Conservation (phyloP, 148 eudicot species). For the Rhododendron molle region DNA sequence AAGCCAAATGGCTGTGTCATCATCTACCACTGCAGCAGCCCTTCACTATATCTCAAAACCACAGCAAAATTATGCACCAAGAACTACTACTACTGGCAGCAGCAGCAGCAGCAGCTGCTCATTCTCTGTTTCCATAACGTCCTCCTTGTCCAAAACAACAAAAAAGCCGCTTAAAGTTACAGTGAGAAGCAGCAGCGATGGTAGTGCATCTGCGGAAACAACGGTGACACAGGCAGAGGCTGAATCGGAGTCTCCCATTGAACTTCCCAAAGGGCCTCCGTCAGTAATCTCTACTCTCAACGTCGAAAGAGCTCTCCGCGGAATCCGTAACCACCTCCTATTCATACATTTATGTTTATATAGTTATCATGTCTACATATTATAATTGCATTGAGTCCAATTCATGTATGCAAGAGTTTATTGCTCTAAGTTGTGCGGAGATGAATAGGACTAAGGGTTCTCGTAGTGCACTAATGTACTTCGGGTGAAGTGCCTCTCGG, state of each 20-base stretch:
- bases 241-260: constrained; percentile 24
- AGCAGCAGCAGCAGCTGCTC: not conserved
- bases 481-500: no score
- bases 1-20: not conserved
- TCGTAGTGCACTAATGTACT: no score
- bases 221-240: not conserved
- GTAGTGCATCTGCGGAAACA: constrained; percentile 8
- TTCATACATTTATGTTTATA: not conserved
- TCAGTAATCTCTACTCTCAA: constrained; percentile 78
- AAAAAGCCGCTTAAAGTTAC: not conserved
- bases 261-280: constrained; percentile 46
- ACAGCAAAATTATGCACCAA: not conserved
- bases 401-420: not conserved
- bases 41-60: not conserved
- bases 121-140: not conserved
- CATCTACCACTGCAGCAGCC: not conserved
- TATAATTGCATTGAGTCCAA: not conserved
- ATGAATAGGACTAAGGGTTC: no score
- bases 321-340: constrained; percentile 44
- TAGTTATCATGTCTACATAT: no score
- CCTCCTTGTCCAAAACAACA: not conserved
- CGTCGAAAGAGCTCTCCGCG: constrained; percentile 76
- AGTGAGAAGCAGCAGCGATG: not conserved
- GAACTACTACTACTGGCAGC: not conserved
- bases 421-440: no score